These are phyloP conservation scores for Boletus rubescentipes DNA, from an alignment of 768 basidiomycete species.

Conservation along the genomic window DNA sequence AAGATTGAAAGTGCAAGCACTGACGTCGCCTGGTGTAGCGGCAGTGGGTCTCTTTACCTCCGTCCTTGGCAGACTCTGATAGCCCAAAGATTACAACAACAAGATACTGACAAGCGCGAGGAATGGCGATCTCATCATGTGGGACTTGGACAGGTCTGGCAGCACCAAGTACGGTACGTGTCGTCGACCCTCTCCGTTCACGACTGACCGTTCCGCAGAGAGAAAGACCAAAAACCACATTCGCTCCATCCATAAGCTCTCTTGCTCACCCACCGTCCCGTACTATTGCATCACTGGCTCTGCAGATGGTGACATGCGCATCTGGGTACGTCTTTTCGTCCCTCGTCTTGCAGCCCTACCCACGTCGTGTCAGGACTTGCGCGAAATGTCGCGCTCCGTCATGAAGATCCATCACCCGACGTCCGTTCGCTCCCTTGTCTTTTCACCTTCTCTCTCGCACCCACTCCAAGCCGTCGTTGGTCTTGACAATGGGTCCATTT, in stretches of 20 bases:
- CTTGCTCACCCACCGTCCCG: slow-evolving; percentile 64
- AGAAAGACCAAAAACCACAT: slow-evolving; percentile 65
- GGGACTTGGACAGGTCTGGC: slow-evolving; percentile 72
- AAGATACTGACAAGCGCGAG: slow-evolving; percentile 80
- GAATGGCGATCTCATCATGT: slow-evolving; percentile 81
- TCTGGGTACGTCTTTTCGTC: slow-evolving; percentile 57
- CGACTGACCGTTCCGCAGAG: slow-evolving; percentile 43
- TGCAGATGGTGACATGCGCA: slow-evolving; percentile 75
- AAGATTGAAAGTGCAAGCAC: slow-evolving; percentile 79
- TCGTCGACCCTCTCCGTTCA: slow-evolving; percentile 4
- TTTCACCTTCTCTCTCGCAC: slow-evolving; percentile 64
- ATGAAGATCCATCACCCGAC: slow-evolving; percentile 71
- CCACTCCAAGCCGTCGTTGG: slow-evolving; percentile 70
- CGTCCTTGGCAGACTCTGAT: not conserved
- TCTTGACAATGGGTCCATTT: slow-evolving; percentile 68
- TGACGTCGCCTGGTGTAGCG: slow-evolving; percentile 78
- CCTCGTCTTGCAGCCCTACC: not conserved
- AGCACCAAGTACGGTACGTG: slow-evolving; percentile 66
- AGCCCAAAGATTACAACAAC: slow-evolving; percentile 57
- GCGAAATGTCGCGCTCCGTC: slow-evolving; percentile 65
- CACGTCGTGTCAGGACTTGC: slow-evolving; percentile 56
- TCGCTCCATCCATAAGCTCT: slow-evolving; percentile 69
- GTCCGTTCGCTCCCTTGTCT: slow-evolving; percentile 65
- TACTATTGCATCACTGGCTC: slow-evolving; percentile 79
- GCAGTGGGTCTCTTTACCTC: slow-evolving; percentile 42